Conservation (phyloP, 176 grass and related monocot genomes). For the Avena insularis region DNA sequence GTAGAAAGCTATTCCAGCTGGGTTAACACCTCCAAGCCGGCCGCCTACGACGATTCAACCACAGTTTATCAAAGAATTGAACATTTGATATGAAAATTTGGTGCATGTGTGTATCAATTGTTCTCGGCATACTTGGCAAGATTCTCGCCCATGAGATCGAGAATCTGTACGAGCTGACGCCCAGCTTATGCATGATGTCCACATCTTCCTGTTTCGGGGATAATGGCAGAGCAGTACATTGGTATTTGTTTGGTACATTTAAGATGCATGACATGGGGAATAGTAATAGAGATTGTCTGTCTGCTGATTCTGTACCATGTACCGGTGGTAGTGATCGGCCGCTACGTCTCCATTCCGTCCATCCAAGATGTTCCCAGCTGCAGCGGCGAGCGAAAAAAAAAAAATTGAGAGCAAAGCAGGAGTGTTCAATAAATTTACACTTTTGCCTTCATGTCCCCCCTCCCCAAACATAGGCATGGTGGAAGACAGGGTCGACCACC, state of each 20-base stretch:
- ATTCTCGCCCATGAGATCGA: slow-evolving; percentile 69
- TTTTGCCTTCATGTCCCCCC: too few species aligned
- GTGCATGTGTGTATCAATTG: background rate
- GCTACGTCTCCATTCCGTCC: slow-evolving; percentile 47
- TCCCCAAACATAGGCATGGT: too few species aligned
- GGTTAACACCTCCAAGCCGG: slow-evolving; percentile 46
- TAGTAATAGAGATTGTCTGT: background rate
- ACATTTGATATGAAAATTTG: too few species aligned
- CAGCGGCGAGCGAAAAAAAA: background rate
- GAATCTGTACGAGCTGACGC: slow-evolving; percentile 61
- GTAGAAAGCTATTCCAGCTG: slow-evolving; percentile 65
- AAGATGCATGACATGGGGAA: background rate
- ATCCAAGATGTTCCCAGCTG: slow-evolving; percentile 39
- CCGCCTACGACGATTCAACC: slow-evolving; percentile 38
- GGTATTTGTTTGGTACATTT: background rate
- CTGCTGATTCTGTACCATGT: slow-evolving; percentile 40
- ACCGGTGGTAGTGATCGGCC: slow-evolving; percentile 59
- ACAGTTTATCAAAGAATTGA: background rate
- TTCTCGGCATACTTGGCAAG: slow-evolving; percentile 47
- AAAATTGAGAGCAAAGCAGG: too few species aligned
- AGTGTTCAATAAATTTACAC: too few species aligned
- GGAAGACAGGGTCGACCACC: too few species aligned
- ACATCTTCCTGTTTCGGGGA: slow-evolving; percentile 50
- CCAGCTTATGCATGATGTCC: slow-evolving; percentile 44
- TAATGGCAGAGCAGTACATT: background rate